Evolutionary conservation across 177 flowering plant species (phyloP).

Genomic region (Vitis hybrid): DNA sequence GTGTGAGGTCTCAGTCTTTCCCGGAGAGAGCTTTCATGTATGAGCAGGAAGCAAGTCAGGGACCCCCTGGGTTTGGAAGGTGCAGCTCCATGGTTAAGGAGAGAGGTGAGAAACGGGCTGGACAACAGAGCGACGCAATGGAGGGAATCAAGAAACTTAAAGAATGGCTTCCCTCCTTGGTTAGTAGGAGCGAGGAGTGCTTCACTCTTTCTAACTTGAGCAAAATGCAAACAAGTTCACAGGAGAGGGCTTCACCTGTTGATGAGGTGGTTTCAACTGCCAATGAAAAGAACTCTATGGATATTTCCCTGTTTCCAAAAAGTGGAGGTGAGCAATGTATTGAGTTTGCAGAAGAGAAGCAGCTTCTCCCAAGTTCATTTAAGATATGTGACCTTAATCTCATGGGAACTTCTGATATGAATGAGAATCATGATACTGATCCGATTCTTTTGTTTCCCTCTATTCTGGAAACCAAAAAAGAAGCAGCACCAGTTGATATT

Average conservation of each 20-base stretch:
- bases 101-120: conserved; percentile 61
- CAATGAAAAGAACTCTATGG: conserved; percentile 30
- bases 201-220: conserved; percentile 28
- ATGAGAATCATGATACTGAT: conserved; percentile 45
- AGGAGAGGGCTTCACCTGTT: conserved; percentile 21
- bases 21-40: conserved; percentile 29
- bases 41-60: conserved; percentile 35
- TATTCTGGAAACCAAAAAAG: conserved; percentile 32
- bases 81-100: conserved; percentile 33
- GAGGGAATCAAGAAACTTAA: conserved; percentile 58
- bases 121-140: conserved; percentile 26
- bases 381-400: conserved; percentile 91
- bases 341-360: conserved; percentile 60
- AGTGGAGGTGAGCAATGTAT: conserved; percentile 23
- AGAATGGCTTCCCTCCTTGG: conserved; percentile 46
- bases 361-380: conserved; percentile 62
- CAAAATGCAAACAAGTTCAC: conserved; percentile 22
- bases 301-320: conserved; percentile 29
- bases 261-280: conserved; percentile 24
- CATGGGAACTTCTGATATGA: conserved; percentile 56
- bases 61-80: conserved; percentile 32
- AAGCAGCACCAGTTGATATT: conserved; percentile 46
- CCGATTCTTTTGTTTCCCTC: conserved; percentile 34
- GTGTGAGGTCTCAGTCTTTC: conserved; percentile 40
- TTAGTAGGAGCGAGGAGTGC: conserved; percentile 29